Evolutionary conservation across 2,329 filamentous ascomycete species (phyloP), one percentile per base, ranked within the genome.

Genomic region (Calonectria henricotiae): DNA sequence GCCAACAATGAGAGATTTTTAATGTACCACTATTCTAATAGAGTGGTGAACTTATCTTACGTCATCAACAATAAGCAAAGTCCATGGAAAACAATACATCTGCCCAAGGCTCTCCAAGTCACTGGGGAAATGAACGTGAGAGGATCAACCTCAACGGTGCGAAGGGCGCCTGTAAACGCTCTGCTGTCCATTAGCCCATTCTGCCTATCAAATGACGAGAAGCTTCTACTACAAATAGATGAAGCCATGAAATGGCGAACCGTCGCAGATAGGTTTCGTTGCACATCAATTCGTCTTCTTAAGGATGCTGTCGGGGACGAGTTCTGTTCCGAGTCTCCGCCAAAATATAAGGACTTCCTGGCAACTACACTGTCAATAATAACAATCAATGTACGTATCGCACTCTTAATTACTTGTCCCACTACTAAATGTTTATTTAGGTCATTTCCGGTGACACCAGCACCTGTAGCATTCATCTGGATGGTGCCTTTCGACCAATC

Each of bases 341-440:
- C 76, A 5, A 78, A 75, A 27, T 79, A 79, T 25, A 79, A 79
- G 41, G 77, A 78, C 8, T 75, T 76, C n/a, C 65, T 79, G 1
- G 76, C 77, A 0, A 78, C 77, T 0, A 78, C 77, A 73, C 17
- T 79, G 20, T 79, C 76, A 0, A 79, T 79, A 76, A 76, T 78
- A 4, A 72, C 75, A 1, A 79, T 78, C 4, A 78, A 78, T 47
- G 76, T 76, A 46, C 63, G 39, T n/a, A 5, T 27, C 17, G 6
- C 17, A 17, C 1, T 12, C 1, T 25, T 5, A 43, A 3, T 43
- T 43, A n/a, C 13, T 6, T 4, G 3, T 4, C 13, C 2, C 15
- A 43, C 5, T 17, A 12, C 15, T 35, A 13, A 47, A 37, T 2
- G 2, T 7, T 8, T 15, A 11, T 4, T 13, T 35, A 78, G 75